Base-by-base conservation (phyloP, 2,329 filamentous ascomycete species). In the Diaporthe citrichinensis region DNA sequence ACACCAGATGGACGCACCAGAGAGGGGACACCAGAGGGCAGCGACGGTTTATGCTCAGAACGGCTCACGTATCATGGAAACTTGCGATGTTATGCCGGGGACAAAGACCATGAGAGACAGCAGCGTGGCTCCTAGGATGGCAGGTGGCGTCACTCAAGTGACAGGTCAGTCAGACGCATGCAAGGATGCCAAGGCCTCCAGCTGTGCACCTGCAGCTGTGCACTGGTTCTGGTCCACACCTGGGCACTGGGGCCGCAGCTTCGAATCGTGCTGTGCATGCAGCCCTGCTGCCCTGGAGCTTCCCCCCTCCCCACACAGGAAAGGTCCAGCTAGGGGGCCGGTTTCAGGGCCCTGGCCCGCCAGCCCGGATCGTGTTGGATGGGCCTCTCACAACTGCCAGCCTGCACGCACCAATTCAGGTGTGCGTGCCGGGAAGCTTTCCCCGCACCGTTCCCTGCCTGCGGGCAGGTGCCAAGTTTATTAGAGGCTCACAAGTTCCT, bases 281-380 rank as follows among this genome's bases (percentile, higher is more conserved):
- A 68, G 44, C 44, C 44, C 65, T 53, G 65, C 36, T 39, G 61
- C 61, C 61, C 65, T 53, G 65, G 46, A 51, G 46, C 65, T 68
- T 31, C 20, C 65, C 46, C 31, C 46, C 44, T 10, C 65, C 46
- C 31, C 46, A 36, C 46, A 36, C 44, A 23, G n/a, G 31, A 68
- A 68, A 68, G 46, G 46, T 39, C 65, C 46, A 28, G 46, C 57
- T 61, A 31, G 46, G 44, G 65, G 46, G 53, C 53, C 46, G 34
- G 58, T 72, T 72, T 72, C 71, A 72, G 49, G 71, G 57, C 41
- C 55, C 62, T 53, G 69, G 39, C 44, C 44, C 44, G 57, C 69
- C 57, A 41, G 49, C 6, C 36, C 36, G 67, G 67, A 57, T 39
- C 28, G 23, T 41, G 23, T 25, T 72, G 53, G 53, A 71, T 20